Percentiles rank a stretch among this genome's conserved stretches.
phyloP scores from a whole-genome alignment of 1,284 basidiomycete genomes.

The Exobasidium cylindrosporum region DNA sequence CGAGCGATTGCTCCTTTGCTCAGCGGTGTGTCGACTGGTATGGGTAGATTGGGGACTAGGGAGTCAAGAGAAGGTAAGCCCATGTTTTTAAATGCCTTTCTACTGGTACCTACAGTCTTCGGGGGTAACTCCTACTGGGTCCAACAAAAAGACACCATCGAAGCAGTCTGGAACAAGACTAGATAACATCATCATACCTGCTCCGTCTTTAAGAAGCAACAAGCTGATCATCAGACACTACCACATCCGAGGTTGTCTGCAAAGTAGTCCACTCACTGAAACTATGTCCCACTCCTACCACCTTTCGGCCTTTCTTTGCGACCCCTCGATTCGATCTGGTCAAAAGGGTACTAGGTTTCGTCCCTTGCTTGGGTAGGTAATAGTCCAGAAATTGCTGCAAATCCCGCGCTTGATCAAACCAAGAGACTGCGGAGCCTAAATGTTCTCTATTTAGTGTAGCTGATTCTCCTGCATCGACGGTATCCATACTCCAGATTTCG shows the following conservation, averaged over 20 bases:
- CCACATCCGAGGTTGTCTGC: too few relatives aligned
- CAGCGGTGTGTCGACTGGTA: constrained; percentile 16
- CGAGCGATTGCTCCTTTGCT: constrained; percentile 63
- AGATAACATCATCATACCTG: constrained; percentile 61
- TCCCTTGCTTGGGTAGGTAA: constrained; percentile 60
- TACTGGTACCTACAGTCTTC: neutral
- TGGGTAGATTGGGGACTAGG: neutral
- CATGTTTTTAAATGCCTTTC: constrained; percentile 34
- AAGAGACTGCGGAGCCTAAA: constrained; percentile 59
- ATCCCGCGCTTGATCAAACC: constrained; percentile 70
- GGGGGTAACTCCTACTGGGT: constrained; percentile 67
- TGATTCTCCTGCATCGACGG: constrained; percentile 8
- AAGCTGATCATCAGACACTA: too few relatives aligned
- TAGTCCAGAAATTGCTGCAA: constrained; percentile 68
- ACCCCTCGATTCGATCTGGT: neutral
- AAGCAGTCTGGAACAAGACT: constrained; percentile 68
- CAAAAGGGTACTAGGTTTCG: neutral
- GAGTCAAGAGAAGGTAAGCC: neutral
- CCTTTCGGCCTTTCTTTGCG: constrained; percentile 24
- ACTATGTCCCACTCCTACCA: constrained; percentile 75
- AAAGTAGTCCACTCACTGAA: constrained; percentile 74
- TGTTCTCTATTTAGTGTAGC: neutral
- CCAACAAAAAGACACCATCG: constrained; percentile 70
- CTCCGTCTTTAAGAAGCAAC: constrained; percentile 21
- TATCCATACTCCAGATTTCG: constrained; percentile 16